Evolutionary conservation across 2,329 filamentous ascomycete genomes (phyloP), one percentile per base, ranked within the genome.

Genomic region (Eurotiales sp.): DNA sequence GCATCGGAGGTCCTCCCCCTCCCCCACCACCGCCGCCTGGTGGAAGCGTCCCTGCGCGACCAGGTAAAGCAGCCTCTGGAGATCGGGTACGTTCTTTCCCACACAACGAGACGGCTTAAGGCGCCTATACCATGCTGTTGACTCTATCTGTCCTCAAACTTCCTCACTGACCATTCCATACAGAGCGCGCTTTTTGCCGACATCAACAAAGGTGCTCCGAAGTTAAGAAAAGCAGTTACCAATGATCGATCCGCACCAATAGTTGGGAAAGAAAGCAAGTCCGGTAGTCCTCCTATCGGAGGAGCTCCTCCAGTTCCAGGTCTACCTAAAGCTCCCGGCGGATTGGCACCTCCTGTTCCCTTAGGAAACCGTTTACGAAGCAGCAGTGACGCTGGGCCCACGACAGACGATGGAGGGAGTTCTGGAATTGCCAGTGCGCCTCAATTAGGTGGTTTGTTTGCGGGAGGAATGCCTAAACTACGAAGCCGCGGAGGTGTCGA

Each of bases 381-480:
- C 70, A 91, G 93, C 67, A 96, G 91, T 68, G 90, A 95, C 58
- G 65, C 63, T 23, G 61, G 64, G 14, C 62, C 67, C 14, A 66
- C 63, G 23, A 61, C 63, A 48, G 76, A 78, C 41, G 71, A 73
- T 56, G 72, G 77, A 55, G 64, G 66, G 34, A 66, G 65, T 49
- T 64, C 70, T 3, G 66, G 71, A 2, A 70, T 78, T 59, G 81
- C 85, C 19, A 37, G 47, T 17, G 82, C 88, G 43, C 90, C 90
- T 10, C 92, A 96, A 66, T 71, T 97, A 10, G 92, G 77, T 25
- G 93, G 93, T 1, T 70, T 99, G 22, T 96, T 99, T 65, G 90
- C 88, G 1, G 91, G 90, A 30, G 93, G 92, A 32, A 97, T 97
- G 82, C 93, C 93, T 2, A 97, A 96, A 73, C 69, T 99, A 63